Evolutionary conservation across 495 filamentous ascomycete species (phyloP), one percentile per base, ranked within the genome.

Genomic region (Jackrogersella multiformis): DNA sequence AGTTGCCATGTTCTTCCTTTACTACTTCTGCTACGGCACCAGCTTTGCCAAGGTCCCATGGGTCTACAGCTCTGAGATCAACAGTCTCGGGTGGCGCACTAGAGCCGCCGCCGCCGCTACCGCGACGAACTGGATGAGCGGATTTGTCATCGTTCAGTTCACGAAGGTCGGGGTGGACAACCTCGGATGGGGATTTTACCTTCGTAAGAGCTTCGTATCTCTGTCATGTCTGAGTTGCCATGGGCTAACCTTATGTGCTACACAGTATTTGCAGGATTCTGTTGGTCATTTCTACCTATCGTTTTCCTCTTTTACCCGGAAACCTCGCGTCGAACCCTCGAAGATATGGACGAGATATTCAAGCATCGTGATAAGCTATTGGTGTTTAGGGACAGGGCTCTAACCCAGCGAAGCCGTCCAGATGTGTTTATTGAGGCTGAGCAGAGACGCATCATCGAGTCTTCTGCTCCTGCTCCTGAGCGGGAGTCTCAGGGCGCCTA

Each of bases 51-150:
- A 74, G 30, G 75, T 79, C 34, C 73, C 77, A 23, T 80, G 78
- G 77, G 69, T 80, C n/a, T 80, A 78, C 63, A 70, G 73, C 39
- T 73, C 78, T 4, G 78, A 80, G 59, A 67, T 80, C 61, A 80
- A 78, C 58, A 77, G 75, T n/a, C 68, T 80, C 2, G 65, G 64
- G 15, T 74, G 74, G 77, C 71, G 78, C n/a, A 73, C 73, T 1
- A 72, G 68, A 13, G 78, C 77, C 32, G 77, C 77, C 16, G 72
- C 78, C n/a, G 64, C 73, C 12, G 74, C 69, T 1, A 79, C 78
- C 1, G 74, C 78, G 0, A 78, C 73, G 4, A 80, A 79, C 52
- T 78, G 77, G 74, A 67, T 78, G 32, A 69, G 69, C 49, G 72
- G 64, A 12, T 77, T 77, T 34, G 71, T 76, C 15, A 74, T 78